Base-by-base conservation (phyloP, 768 basidiomycete species). In the Leucocoprinus leucothites region DNA sequence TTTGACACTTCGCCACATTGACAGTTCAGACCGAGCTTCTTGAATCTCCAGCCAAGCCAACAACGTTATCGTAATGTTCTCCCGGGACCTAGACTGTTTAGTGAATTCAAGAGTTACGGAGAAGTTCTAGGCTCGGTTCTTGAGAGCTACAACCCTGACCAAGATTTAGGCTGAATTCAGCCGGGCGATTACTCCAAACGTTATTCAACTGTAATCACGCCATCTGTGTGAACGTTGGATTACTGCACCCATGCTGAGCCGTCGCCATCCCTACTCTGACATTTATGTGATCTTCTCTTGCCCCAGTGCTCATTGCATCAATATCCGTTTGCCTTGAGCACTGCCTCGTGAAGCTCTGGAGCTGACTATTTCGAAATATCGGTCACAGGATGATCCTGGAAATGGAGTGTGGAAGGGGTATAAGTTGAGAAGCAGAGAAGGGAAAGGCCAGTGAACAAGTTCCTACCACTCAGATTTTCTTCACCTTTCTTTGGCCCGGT, bases 201-300 rank as follows among this genome's bases (percentile, higher is more conserved):
- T n/a, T n/a, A n/a, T n/a, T n/a, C n/a, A n/a, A n/a, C n/a, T 21
- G 40, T 42, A 3, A 21, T 21, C 40, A 42, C 16, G 40, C 40
- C 3, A 42, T n/a, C n/a, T n/a, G n/a, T n/a, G n/a, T n/a, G n/a
- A n/a, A n/a, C n/a, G n/a, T n/a, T n/a, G n/a, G n/a, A n/a, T n/a
- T n/a, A 31, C 31, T 31, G 31, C 31, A 31, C 11, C 31, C 31
- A 5, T 31, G 31, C 31, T 31, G 5, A 11, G 11, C 19, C 42
- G 51, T 53, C 51, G 51, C 43, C 42, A 53, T 53, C 9, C 14
- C 42, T 45, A 53, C 42, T 53, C 16, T 53, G 51, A 44, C 51
- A 22, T 53, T 45, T 16, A n/a, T 44, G 28, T 53, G 51, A 45
- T 44, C 42, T 44, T 45, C 19, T 44, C 19, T 35, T 21, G 14